Base-by-base conservation (phyloP, 768 basidiomycete species). In the Clitopilus hobsonii region DNA sequence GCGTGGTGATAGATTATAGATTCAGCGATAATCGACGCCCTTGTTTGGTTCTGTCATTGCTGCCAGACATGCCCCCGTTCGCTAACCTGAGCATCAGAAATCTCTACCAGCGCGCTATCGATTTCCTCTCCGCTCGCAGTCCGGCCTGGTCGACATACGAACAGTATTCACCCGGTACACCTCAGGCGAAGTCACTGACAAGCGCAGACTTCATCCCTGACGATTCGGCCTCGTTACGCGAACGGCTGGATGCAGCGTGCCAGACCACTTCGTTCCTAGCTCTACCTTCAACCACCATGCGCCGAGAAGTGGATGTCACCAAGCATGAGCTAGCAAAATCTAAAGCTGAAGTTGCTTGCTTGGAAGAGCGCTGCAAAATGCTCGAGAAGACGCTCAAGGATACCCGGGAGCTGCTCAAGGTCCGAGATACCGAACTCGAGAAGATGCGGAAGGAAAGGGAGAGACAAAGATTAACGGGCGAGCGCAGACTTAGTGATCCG, bases 361-460 rank as follows among this genome's bases (percentile, higher is more conserved):
- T 85, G 28, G 78, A 85, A 53, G 88, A 89, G 58, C 77, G 81
- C 14, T 86, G 81, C 68, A 80, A 74, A 66, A 67, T 75, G 64
- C 74, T 89, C 49, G 88, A 90, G 61, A 79, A 73, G 61, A 76
- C 83, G 16, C 70, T 90, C 55, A 80, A 75, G 61, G 87, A 89
- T 60, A 82, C 85, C 49, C 75, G 80, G 50, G 85, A 88, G 11
- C 59, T 82, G 49, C 66, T 89, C 60, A 77, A 76, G 55, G 58
- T 73, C 1, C 78, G 81, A 57, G 88, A 89, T 57, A 61, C 70
- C 47, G 87, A 89, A 70, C 67, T 87, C 48, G 84, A 85, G 27
- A 71, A 70, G 54, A 65, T 86, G 62, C 81, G 67, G 56, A 69
- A 66, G 58, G 69, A 72, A 54, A 64, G 63, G 24, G 73, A 74